Evolutionary conservation across 2,329 filamentous ascomycete genomes (phyloP).

Genomic region (Aspergillus hortae): DNA sequence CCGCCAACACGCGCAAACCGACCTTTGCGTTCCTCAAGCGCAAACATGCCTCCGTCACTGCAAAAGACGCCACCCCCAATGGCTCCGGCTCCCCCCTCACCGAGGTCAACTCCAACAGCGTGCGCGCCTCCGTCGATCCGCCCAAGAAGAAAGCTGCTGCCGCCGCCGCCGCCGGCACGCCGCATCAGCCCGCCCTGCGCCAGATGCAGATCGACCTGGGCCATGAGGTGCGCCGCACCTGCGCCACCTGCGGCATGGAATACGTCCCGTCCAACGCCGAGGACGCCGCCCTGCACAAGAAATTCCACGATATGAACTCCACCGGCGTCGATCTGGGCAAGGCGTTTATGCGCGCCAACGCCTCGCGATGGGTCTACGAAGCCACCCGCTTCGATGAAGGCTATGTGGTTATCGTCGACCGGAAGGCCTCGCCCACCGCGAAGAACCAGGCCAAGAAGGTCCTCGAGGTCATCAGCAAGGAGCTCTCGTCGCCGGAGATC

Average conservation of each 20-base stretch:
- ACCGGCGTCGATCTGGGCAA: conserved; percentile 61
- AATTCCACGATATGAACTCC: conserved; percentile 60
- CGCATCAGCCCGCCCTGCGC: conserved; percentile 24
- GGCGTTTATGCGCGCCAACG: conserved; percentile 52
- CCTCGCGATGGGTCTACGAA: conserved; percentile 51
- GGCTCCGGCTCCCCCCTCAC: conserved; percentile 38
- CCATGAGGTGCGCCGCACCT: conserved; percentile 53
- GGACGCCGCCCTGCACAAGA: conserved; percentile 60
- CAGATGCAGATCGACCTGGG: conserved; percentile 61
- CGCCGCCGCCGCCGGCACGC: background rate
- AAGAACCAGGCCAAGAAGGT: conserved; percentile 54
- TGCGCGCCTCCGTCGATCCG: conserved; percentile 37
- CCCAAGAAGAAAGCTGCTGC: conserved; percentile 31
- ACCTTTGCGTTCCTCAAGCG: conserved; percentile 50
- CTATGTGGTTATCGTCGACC: conserved; percentile 57
- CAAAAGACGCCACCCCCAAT: conserved; percentile 24
- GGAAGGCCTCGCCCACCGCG: conserved; percentile 50
- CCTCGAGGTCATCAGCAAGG: conserved; percentile 60
- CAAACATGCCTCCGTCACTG: conserved; percentile 32
- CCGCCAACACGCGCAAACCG: conserved; percentile 44
- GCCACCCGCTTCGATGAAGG: conserved; percentile 47
- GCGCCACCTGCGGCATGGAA: conserved; percentile 62
- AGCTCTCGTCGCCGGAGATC: conserved; percentile 60
- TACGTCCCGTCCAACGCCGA: conserved; percentile 61
- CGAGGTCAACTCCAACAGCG: conserved; percentile 45